Evolutionary conservation across 805 yeast genomes (phyloP).

Genomic region (Torulaspora quercuum): DNA sequence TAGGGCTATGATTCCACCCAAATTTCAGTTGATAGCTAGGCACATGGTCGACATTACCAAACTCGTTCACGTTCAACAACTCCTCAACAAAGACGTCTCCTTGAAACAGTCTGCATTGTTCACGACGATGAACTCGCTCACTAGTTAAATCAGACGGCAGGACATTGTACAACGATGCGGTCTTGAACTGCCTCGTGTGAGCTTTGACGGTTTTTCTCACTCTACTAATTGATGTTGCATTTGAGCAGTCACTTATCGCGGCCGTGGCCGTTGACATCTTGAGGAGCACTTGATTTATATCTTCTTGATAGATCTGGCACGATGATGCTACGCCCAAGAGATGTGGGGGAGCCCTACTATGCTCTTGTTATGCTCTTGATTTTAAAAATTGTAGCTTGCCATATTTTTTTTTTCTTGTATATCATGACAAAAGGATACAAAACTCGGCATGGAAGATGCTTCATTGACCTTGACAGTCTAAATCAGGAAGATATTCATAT

Average conservation of each 20-base stretch:
- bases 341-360: neutral
- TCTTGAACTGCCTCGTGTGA: slow-evolving; percentile 15
- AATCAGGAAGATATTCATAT: neutral
- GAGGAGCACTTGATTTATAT: neutral
- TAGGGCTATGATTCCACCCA: slow-evolving; percentile 14
- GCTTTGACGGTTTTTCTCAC: slow-evolving; percentile 11
- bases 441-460: too few relatives aligned
- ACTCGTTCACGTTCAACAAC: slow-evolving; percentile 12
- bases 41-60: slow-evolving; percentile 11
- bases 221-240: slow-evolving; percentile 2
- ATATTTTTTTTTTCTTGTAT: neutral
- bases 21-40: slow-evolving; percentile 23
- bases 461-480: neutral
- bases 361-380: neutral
- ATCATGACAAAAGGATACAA: too few relatives aligned
- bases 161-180: slow-evolving; percentile 21
- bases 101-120: slow-evolving; percentile 18
- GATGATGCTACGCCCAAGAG: slow-evolving; percentile 1
- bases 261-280: slow-evolving; percentile 14
- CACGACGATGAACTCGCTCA: slow-evolving; percentile 7
- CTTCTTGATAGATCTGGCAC: neutral
- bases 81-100: slow-evolving; percentile 25
- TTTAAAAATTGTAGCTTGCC: neutral
- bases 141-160: slow-evolving; percentile 20
- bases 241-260: slow-evolving; percentile 8